These are phyloP conservation scores for Clohesyomyces aquaticus DNA, from an alignment of 495 filamentous ascomycete species.

Conservation along the genomic window DNA sequence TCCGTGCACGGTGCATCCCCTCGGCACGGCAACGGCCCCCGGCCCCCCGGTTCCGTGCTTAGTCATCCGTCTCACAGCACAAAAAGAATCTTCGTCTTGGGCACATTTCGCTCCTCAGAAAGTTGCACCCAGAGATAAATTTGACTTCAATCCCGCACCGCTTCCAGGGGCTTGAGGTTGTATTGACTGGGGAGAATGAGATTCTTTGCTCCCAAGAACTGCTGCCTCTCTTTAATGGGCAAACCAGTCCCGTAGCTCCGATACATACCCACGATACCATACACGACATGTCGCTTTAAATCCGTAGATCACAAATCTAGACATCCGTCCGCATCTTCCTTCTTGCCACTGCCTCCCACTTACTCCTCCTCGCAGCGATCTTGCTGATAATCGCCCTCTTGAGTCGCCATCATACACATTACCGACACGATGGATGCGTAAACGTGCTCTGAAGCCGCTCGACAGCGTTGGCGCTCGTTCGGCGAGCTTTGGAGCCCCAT, in stretches of 20 bases:
- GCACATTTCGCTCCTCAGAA: constrained; percentile 48
- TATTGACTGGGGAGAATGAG: constrained; percentile 71
- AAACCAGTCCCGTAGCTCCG: constrained; percentile 49
- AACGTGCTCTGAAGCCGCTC: constrained; percentile 27
- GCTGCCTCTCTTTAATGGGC: constrained; percentile 46
- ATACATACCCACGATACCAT: constrained; percentile 40
- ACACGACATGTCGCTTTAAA: not conserved
- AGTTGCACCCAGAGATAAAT: constrained; percentile 69
- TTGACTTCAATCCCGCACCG: constrained; percentile 58
- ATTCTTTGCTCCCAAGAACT: constrained; percentile 66
- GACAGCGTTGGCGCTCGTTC: not conserved
- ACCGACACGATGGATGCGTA: constrained; percentile 45
- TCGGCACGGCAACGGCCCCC: not conserved
- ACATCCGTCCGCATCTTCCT: too few species aligned
- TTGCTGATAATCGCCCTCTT: not conserved
- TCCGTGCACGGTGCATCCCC: not conserved
- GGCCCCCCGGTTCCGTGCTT: not conserved
- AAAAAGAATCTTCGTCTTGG: not conserved
- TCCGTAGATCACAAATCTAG: too few species aligned
- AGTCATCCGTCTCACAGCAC: not conserved
- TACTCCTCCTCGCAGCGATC: too few species aligned
- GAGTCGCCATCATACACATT: not conserved
- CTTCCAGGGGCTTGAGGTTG: constrained; percentile 62
- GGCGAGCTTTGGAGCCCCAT: not conserved
- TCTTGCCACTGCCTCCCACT: too few species aligned